Percentiles rank a stretch among this genome's conserved stretches.
Evolutionary conservation across 257 asterid species (phyloP).

Genomic region (Solanum chiquidenum): DNA sequence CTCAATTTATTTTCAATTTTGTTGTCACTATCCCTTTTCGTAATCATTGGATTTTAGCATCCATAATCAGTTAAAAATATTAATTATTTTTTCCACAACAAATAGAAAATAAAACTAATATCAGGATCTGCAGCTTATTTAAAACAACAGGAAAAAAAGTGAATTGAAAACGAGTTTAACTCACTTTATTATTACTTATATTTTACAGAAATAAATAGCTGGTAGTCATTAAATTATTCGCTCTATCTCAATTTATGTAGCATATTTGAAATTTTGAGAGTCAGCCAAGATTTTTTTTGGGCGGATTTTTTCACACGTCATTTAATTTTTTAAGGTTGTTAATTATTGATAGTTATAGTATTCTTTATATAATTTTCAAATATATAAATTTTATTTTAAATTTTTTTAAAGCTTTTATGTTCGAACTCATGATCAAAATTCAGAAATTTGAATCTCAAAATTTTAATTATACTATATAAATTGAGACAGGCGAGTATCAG

Average conservation of each 20-base stretch:
- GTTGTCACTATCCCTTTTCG: background rate
- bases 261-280: no score
- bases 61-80: background rate
- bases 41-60: background rate
- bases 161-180: background rate
- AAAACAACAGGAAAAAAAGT: background rate
- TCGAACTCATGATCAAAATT: background rate
- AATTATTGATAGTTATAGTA: no score
- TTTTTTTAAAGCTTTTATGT: no score
- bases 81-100: background rate
- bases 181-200: background rate
- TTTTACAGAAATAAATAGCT: background rate
- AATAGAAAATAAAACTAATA: background rate
- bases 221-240: background rate
- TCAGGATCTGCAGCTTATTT: background rate
- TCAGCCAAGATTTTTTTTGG: no score
- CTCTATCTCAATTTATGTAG: background rate
- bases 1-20: background rate
- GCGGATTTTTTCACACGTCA: background rate
- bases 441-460: background rate
- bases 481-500: background rate
- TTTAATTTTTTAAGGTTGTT: no score
- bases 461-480: no score
- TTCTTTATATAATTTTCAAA: no score
- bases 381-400: no score